These are phyloP conservation scores for Pleurotus giganteus DNA, from an alignment of 768 basidiomycete genomes.

Conservation along the genomic window DNA sequence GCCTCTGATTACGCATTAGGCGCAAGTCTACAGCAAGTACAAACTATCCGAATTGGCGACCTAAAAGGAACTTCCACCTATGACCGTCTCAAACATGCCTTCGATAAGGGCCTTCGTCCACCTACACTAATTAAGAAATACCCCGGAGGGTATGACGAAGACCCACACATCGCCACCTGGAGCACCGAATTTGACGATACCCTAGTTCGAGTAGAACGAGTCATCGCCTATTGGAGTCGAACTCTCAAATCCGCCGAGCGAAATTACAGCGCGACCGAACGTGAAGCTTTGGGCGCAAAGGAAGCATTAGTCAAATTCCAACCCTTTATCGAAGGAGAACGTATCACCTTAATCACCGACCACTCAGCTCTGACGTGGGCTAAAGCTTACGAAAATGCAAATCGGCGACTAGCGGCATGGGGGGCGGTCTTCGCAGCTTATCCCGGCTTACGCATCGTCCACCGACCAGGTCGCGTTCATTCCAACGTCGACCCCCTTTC, in stretches of 20 bases:
- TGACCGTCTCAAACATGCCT: conserved; percentile 20
- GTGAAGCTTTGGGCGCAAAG: conserved; percentile 26
- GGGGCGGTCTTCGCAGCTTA: conserved; percentile 30
- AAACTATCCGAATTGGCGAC: conserved; percentile 24
- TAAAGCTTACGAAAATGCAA: conserved; percentile 20
- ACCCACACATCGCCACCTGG: conserved; percentile 22
- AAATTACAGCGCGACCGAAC: conserved; percentile 29
- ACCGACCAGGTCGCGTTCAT: conserved; percentile 29
- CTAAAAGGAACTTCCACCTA: conserved; percentile 25
- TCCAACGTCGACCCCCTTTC: conserved; percentile 29
- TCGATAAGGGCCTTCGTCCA: conserved; percentile 13
- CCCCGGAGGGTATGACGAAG: conserved; percentile 16
- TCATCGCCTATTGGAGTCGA: conserved; percentile 28
- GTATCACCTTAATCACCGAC: conserved; percentile 21
- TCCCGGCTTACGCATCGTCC: conserved; percentile 26
- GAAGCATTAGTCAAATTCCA: conserved; percentile 31
- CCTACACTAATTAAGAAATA: conserved; percentile 19
- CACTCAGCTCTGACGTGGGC: conserved; percentile 24
- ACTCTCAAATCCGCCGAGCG: conserved; percentile 23
- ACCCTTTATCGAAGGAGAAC: conserved; percentile 33
- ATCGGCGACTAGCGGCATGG: conserved; percentile 25
- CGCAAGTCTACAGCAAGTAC: conserved; percentile 30
- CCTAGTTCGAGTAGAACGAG: conserved; percentile 24
- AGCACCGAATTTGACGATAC: conserved; percentile 20
- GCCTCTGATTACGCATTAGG: conserved; percentile 28